These are phyloP conservation scores for Forsythia viridissima DNA, from an alignment of 257 asterid genomes.

Conservation along the genomic window DNA sequence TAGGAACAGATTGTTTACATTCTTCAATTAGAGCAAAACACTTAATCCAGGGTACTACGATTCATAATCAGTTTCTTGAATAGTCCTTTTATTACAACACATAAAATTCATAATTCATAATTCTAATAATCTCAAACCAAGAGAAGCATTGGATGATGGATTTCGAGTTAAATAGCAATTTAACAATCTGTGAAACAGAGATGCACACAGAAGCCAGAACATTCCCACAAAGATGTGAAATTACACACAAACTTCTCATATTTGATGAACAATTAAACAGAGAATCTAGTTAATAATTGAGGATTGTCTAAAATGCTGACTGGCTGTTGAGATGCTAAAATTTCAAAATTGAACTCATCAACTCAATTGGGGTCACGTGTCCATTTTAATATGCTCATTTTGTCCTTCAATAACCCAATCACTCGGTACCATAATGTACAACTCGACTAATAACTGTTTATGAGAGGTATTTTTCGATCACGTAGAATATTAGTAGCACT, in stretches of 20 bases:
- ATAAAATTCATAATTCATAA: not conserved
- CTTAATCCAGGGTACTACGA: not conserved
- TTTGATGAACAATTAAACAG: slow-evolving; percentile 5
- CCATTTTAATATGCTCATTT: not conserved
- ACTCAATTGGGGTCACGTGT: not conserved
- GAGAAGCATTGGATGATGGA: slow-evolving; percentile 5
- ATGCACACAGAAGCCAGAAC: not conserved
- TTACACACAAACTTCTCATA: not conserved
- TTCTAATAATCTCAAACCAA: slow-evolving; percentile 2
- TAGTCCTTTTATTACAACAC: not conserved
- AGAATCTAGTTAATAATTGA: slow-evolving; percentile 8
- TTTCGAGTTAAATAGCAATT: not conserved
- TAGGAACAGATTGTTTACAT: slow-evolving; percentile 4
- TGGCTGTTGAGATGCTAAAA: not conserved
- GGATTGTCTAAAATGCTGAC: not conserved
- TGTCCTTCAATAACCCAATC: not conserved
- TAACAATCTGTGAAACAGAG: not conserved
- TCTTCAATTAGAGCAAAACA: not conserved
- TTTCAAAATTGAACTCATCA: not conserved
- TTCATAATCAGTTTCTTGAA: not conserved
- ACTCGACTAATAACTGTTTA: no score
- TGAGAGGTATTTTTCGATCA: no score
- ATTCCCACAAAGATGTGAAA: not conserved
- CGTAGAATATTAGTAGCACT: no score
- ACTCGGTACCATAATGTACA: no score